Base-by-base conservation (phyloP, 805 yeast species). In the Ogataea trehaloabstinens region DNA sequence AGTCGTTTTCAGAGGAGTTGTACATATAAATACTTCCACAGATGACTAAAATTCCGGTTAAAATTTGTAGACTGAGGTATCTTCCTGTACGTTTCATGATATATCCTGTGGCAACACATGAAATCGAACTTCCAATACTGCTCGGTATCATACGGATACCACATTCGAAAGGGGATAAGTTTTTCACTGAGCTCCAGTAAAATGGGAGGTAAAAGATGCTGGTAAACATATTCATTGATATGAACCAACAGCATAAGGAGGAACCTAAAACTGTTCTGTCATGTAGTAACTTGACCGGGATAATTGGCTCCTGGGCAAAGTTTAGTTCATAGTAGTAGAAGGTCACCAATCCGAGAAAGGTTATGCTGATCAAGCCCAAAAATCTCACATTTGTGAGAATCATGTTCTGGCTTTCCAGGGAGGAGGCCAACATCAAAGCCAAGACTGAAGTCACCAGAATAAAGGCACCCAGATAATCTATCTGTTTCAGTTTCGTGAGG, bases 171-270 rank as follows among this genome's bases (percentile, higher is more conserved):
- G 61, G 56, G 4, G 48, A 33, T n/a, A 56, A 28, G 19, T 52
- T 52, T 31, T 53, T 56, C 16, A 56, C 60, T 29, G 52, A 42
- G 11, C 41, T 45, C 61, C 61, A 79, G 53, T 69, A 83, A 17
- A 87, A 70, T 2, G 96, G 96, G 3, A 80, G 69, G 58, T 80
- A 86, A 62, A 70, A 87, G 40, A 86, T 56, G 48, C 71, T 69
- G 2, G 87, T 64, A 56, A 74, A 84, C 19, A 74, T 71, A 1
- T 78, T 70, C 83, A 85, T 85, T 6, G 86, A 77, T 58, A 73
- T 68, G 49, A 84, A 80, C 77, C 85, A 78, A 58, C 81, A 82
- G 29, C 82, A 71, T 37, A 85, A 62, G 0, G 87, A 78, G 0
- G 86, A 78, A 5, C 82, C 71, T 21, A 80, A 58, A 15, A 85